Evolutionary conservation across 352 stramenopile genomes (phyloP), one percentile per base, ranked within the genome.

Genomic region (Phytophthora crassamura): DNA sequence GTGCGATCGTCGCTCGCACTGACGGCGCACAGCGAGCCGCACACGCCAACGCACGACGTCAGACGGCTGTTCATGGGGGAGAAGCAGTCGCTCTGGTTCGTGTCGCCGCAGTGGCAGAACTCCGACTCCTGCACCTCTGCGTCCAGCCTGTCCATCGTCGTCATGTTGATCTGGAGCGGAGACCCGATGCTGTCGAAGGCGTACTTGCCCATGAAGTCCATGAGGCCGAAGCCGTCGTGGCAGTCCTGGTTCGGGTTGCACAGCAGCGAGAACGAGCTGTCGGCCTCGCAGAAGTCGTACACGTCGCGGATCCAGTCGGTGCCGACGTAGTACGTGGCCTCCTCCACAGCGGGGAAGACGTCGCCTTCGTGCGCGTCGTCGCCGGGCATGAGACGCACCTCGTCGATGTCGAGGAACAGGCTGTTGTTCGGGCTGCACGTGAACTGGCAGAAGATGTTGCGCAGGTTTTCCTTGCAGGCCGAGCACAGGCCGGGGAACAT

Each of bases 371-470:
- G 68, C 11, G 82, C 63, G 35, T 80, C 74, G 38, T 86, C 66
- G 16, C 76, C 74, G 16, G 61, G 22, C 72, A 86, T 64, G 33
- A 90, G 77, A 25, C 76, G 78, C 3, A 90, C 67, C 62, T 88
- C 74, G 18, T 75, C 72, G 11, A 86, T 50, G 38, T 86, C 75
- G 11, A 88, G 48, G 59, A 90, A 88, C 48, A 86, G 68, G 9
- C 75, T 82, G 67, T 90, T 87, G 69, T 82, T 87, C 14, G 81
- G 81, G 54, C 74, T 86, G 62, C 81, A 90, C 25, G 81, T 80
- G 54, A 87, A 83, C 48, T 86, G 75, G 40, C 81, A 90, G 56
- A 81, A 87, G 20, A 88, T 72, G 62, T 90, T 87, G 58, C 79
- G 81, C 55, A 90, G 68, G 38, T 88, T 86, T 36, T 85, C 67